Evolutionary conservation across 768 basidiomycete genomes (phyloP).

Genomic region (Coprinopsis cinerea): DNA sequence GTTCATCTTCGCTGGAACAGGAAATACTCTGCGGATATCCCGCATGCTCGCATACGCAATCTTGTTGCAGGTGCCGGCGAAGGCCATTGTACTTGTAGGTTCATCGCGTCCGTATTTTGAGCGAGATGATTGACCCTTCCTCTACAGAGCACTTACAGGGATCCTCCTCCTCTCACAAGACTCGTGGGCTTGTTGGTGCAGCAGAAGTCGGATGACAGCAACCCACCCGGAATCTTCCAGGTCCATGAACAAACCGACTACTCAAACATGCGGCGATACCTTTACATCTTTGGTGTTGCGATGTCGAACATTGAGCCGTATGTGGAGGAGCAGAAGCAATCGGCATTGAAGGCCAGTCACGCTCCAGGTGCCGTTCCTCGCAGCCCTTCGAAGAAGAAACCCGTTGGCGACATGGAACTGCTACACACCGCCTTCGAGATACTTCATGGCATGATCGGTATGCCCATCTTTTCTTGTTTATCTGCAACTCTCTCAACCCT

Average conservation of each 20-base stretch:
- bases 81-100: conserved; percentile 20
- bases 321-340: conserved; percentile 35
- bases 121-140: conserved; percentile 9
- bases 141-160: conserved; percentile 36
- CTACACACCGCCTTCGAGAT: conserved; percentile 43
- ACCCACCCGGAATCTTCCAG: conserved; percentile 38
- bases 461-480: conserved; percentile 19
- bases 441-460: conserved; percentile 59
- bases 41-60: conserved; percentile 50
- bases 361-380: conserved; percentile 6
- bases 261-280: conserved; percentile 48
- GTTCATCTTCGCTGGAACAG: conserved; percentile 46
- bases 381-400: conserved; percentile 23
- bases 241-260: conserved; percentile 55
- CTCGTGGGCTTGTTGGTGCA: conserved; percentile 24
- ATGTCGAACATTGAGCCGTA: conserved; percentile 56
- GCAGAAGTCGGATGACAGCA: conserved; percentile 34
- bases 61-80: conserved; percentile 25
- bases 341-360: conserved; percentile 10
- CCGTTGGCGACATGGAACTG: conserved; percentile 39
- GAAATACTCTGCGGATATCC: conserved; percentile 47
- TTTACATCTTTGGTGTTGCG: conserved; percentile 53
- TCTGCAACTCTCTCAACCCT: neutral
- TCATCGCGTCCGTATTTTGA: neutral
- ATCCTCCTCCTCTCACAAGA: conserved; percentile 45